Evolutionary conservation across 139 green algal species (phyloP).

Genomic region (Yamagishiella unicocca): DNA sequence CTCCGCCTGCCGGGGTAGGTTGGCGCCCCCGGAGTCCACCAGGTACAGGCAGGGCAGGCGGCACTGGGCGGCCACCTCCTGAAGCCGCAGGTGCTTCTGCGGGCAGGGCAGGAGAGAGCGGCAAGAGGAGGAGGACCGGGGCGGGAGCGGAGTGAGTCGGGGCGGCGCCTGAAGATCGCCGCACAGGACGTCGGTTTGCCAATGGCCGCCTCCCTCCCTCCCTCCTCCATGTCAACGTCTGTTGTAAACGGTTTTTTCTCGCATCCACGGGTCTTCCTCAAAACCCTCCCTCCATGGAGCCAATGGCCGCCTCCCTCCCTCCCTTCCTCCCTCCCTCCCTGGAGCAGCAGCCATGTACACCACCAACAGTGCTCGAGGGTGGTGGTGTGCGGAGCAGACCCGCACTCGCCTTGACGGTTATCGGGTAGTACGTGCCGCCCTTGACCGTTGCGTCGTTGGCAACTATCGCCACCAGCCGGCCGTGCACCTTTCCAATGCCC

Average conservation of each 20-base stretch:
- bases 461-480: slow-evolving; percentile 83
- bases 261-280: too few relatives aligned
- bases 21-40: slow-evolving; percentile 92
- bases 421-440: slow-evolving; percentile 95
- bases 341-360: too few relatives aligned
- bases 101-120: background rate
- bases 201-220: background rate
- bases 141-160: background rate
- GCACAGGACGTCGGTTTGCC: too few relatives aligned
- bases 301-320: background rate
- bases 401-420: slow-evolving; percentile 85
- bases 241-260: too few relatives aligned
- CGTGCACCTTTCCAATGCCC: slow-evolving; percentile 87
- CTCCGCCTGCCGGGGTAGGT: slow-evolving; percentile 92
- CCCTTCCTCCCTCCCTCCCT: background rate
- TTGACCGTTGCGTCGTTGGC: slow-evolving; percentile 97
- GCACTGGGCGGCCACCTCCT: slow-evolving; percentile 91
- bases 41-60: slow-evolving; percentile 95
- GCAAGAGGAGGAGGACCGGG: background rate
- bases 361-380: too few relatives aligned
- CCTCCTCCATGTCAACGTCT: too few relatives aligned
- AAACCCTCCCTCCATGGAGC: background rate
- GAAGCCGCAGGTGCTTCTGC: slow-evolving; percentile 93
- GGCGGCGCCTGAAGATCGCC: too few relatives aligned
- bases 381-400: too few relatives aligned